phyloP scores from a whole-genome alignment of 768 basidiomycete species.

The Agaricus blazei region DNA sequence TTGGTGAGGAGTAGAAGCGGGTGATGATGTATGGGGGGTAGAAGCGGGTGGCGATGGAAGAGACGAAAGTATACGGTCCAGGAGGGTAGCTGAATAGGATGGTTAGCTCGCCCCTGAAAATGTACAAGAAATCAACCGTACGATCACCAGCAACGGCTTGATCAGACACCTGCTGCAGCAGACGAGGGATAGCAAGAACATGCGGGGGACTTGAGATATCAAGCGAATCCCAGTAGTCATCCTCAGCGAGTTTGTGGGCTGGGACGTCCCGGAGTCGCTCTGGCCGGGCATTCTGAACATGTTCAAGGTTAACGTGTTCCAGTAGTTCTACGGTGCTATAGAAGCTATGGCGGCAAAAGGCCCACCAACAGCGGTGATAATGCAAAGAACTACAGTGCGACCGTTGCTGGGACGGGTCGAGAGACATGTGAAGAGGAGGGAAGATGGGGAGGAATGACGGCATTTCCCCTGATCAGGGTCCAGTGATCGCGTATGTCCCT shows the following conservation, averaged over 20 bases:
- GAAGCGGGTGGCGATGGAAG: conserved; percentile 13
- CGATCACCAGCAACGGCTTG: neutral
- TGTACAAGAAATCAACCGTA: neutral
- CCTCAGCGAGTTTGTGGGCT: conserved; percentile 36
- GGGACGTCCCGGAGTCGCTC: conserved; percentile 40
- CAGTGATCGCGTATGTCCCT: conserved; percentile 6
- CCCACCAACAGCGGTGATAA: conserved; percentile 43
- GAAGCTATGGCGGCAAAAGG: conserved; percentile 45
- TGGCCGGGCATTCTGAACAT: conserved; percentile 40
- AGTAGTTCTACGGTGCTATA: conserved; percentile 30
- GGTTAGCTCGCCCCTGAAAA: neutral
- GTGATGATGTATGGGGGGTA: conserved; percentile 11
- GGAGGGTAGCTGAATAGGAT: neutral
- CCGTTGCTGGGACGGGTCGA: neutral
- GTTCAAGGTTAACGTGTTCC: conserved; percentile 42
- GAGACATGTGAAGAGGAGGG: neutral
- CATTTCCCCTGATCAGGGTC: neutral
- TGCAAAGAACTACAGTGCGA: conserved; percentile 10
- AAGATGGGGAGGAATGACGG: neutral
- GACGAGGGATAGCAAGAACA: neutral
- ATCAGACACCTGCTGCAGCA: neutral
- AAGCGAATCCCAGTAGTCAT: conserved; percentile 37
- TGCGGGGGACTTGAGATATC: conserved; percentile 11
- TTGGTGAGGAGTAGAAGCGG: conserved; percentile 6
- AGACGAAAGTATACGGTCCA: conserved; percentile 6